These are phyloP conservation scores for Heliophila coronopifolia DNA, from an alignment of 441 rosid species.

Conservation along the genomic window DNA sequence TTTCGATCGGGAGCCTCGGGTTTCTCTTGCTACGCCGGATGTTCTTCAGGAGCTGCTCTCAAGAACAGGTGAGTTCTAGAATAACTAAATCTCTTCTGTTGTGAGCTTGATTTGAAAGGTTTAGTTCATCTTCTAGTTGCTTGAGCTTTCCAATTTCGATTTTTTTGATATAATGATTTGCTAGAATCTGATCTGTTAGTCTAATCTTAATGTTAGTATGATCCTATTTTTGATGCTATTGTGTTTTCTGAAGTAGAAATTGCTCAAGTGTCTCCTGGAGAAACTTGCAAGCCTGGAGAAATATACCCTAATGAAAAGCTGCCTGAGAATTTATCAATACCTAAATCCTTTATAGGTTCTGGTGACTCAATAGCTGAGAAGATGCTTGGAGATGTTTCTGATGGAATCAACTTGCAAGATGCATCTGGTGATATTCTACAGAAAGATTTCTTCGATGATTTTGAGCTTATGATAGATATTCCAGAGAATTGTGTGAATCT, in stretches of 20 bases:
- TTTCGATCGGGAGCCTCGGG: slow-evolving; percentile 39
- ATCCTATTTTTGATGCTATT: slow-evolving; percentile 15
- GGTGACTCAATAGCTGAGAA: slow-evolving; percentile 18
- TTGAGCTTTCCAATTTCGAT: background rate
- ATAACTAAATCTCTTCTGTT: background rate
- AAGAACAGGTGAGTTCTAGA: slow-evolving; percentile 33
- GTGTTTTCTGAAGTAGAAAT: slow-evolving; percentile 3
- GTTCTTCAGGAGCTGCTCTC: slow-evolving; percentile 27
- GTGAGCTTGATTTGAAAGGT: background rate
- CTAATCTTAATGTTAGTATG: slow-evolving; percentile 12
- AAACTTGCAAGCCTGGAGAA: slow-evolving; percentile 15
- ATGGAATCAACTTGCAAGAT: slow-evolving; percentile 32
- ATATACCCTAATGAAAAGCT: background rate
- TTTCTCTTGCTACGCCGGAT: slow-evolving; percentile 38
- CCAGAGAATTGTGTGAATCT: slow-evolving; percentile 26
- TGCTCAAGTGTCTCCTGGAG: slow-evolving; percentile 24
- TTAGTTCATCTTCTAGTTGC: background rate
- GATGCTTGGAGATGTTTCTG: slow-evolving; percentile 16
- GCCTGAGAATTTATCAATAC: background rate
- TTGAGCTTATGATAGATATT: slow-evolving; percentile 40
- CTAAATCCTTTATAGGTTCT: slow-evolving; percentile 25
- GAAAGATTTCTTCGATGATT: slow-evolving; percentile 41
- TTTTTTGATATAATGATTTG: background rate
- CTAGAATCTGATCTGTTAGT: background rate
- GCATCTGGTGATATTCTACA: slow-evolving; percentile 22